phyloP scores from a whole-genome alignment of 805 yeast species.

The Torulaspora delbrueckii region DNA sequence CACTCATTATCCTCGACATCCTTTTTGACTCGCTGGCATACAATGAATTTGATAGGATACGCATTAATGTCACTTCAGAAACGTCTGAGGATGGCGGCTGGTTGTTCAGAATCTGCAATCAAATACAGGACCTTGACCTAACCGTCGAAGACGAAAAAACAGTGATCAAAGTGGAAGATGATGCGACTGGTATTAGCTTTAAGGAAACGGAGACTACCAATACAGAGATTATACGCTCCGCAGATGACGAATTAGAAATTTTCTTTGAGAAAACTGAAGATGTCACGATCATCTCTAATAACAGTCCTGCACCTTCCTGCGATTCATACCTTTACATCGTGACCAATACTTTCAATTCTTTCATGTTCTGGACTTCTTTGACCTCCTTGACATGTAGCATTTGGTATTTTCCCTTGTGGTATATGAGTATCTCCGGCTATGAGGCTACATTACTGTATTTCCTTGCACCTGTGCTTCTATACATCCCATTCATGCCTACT shows the following conservation, averaged over 20 bases:
- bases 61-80: conserved; percentile 35
- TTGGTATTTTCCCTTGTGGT: conserved; percentile 98
- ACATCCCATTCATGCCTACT: conserved; percentile 38
- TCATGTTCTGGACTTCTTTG: conserved; percentile 77
- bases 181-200: conserved; percentile 2
- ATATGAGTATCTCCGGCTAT: conserved; percentile 95
- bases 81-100: conserved; percentile 20
- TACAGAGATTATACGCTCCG: conserved; percentile 4
- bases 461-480: conserved; percentile 54
- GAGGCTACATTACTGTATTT: conserved; percentile 65
- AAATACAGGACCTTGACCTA: conserved; percentile 2
- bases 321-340: conserved; percentile 35
- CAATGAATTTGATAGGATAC: conserved; percentile 61
- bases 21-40: conserved; percentile 79
- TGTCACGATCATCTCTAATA: conserved; percentile 12
- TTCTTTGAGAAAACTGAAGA: conserved; percentile 23
- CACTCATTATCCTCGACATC: conserved; percentile 74
- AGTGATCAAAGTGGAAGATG: conserved; percentile 14
- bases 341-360: conserved; percentile 51
- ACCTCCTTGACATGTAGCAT: conserved; percentile 81
- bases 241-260: conserved; percentile 23
- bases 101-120: conserved; percentile 14
- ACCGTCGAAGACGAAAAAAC: conserved; percentile 15
- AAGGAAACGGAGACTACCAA: conserved; percentile 5
- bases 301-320: conserved; percentile 16